Evolutionary conservation across 805 yeast species (phyloP).

Genomic region (Blastobotrys peoriensis): DNA sequence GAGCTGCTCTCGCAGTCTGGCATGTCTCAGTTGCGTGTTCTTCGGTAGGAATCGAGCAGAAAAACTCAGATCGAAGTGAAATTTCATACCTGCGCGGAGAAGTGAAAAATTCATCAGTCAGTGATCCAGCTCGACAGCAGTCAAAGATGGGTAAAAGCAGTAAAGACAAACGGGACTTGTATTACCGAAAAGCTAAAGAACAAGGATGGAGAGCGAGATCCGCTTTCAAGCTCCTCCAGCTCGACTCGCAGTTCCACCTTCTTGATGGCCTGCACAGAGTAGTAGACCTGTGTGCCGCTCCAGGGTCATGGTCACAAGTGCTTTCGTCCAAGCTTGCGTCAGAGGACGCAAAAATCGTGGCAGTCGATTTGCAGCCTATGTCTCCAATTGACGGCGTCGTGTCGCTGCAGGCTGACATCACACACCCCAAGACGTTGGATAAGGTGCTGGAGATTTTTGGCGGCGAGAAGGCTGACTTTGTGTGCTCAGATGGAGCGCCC

Average conservation of each 20-base stretch:
- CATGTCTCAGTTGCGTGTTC: too few relatives aligned
- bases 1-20: too few relatives aligned
- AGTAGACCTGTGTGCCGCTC: slow-evolving; percentile 97
- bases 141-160: slow-evolving; percentile 87
- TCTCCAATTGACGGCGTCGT: slow-evolving; percentile 90
- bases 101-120: too few relatives aligned
- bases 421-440: slow-evolving; percentile 84
- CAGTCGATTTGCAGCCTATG: slow-evolving; percentile 97
- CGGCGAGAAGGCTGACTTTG: slow-evolving; percentile 91
- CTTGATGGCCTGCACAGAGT: slow-evolving; percentile 70
- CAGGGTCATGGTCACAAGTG: slow-evolving; percentile 98
- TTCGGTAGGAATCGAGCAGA: too few relatives aligned
- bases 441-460: slow-evolving; percentile 75
- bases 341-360: slow-evolving; percentile 66
- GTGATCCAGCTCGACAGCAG: too few relatives aligned
- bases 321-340: slow-evolving; percentile 51
- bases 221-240: slow-evolving; percentile 86
- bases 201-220: slow-evolving; percentile 98
- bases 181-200: slow-evolving; percentile 84
- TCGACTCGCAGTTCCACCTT: slow-evolving; percentile 83
- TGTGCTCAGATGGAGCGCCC: slow-evolving; percentile 97
- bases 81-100: too few relatives aligned
- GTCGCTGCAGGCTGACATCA: slow-evolving; percentile 91
- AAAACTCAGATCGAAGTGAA: too few relatives aligned
- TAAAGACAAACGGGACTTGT: slow-evolving; percentile 89